phyloP scores from a whole-genome alignment of 2,329 filamentous ascomycete genomes.

The Aspergillus tubingensis region DNA sequence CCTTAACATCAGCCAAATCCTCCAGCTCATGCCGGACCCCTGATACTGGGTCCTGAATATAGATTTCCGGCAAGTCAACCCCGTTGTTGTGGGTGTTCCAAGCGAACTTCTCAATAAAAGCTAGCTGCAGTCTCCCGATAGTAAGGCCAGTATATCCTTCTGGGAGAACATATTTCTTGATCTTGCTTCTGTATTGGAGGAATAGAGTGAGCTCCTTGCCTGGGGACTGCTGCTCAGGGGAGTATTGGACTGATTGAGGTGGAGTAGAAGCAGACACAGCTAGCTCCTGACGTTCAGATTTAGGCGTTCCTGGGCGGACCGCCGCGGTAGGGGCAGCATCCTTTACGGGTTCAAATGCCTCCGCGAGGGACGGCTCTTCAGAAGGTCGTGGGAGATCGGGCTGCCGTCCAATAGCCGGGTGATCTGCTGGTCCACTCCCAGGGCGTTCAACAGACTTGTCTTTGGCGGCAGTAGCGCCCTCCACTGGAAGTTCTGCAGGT shows the following conservation, averaged over 20 bases:
- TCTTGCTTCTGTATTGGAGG: constrained; percentile 92
- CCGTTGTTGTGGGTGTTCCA: constrained; percentile 98
- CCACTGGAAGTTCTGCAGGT: constrained; percentile 15
- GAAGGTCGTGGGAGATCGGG: constrained; percentile 53
- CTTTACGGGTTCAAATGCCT: constrained; percentile 40
- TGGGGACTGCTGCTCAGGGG: constrained; percentile 64
- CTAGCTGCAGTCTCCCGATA: constrained; percentile 83
- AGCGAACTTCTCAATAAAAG: constrained; percentile 98
- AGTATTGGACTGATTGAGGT: constrained; percentile 56
- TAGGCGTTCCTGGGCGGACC: constrained; percentile 31
- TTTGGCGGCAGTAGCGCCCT: constrained; percentile 47
- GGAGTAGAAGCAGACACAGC: constrained; percentile 34
- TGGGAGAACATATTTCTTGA: constrained; percentile 90
- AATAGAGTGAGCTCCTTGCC: constrained; percentile 92
- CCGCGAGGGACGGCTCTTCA: constrained; percentile 37
- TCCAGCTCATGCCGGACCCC: constrained; percentile 97
- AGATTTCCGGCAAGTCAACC: constrained; percentile 90
- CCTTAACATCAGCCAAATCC: constrained; percentile 89
- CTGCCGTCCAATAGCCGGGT: constrained; percentile 54
- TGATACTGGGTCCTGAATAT: constrained; percentile 93
- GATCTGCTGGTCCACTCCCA: constrained; percentile 40
- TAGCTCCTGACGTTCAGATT: constrained; percentile 22
- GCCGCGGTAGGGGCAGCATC: constrained; percentile 17
- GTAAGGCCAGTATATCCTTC: constrained; percentile 84
- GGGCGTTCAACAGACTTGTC: constrained; percentile 59